Percentiles rank a stretch among this genome's conserved stretches.
Conservation (phyloP, 2,329 filamentous ascomycete genomes). For the Pseudovirgaria hyperparasitica region DNA sequence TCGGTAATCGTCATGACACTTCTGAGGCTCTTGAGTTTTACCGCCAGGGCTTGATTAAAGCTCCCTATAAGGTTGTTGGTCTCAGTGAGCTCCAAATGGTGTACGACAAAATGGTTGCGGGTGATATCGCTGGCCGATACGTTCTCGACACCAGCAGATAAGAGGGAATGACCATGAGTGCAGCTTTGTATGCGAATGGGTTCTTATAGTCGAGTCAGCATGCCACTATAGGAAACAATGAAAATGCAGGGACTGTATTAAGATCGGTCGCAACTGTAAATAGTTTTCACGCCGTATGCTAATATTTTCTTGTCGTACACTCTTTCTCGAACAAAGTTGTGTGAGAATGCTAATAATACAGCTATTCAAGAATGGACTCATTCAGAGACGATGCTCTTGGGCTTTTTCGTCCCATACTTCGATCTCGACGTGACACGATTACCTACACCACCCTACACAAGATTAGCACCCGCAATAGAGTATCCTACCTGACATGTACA, state of each 20-base stretch:
- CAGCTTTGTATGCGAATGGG: not conserved
- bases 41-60: constrained; percentile 68
- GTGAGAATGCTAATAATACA: not conserved
- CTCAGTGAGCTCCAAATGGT: constrained; percentile 68
- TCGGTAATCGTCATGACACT: constrained; percentile 81
- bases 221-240: too few species aligned
- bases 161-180: not conserved
- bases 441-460: constrained; percentile 68
- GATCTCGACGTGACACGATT: constrained; percentile 74
- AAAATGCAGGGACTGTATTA: too few species aligned
- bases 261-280: too few species aligned
- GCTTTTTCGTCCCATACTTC: constrained; percentile 98
- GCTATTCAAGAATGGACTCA: constrained; percentile 11
- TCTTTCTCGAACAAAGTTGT: too few species aligned
- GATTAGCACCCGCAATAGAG: constrained; percentile 10
- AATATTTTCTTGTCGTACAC: too few species aligned
- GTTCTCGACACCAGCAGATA: constrained; percentile 54
- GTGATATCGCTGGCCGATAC: constrained; percentile 64
- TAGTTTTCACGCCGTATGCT: too few species aligned
- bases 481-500: constrained; percentile 23
- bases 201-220: not conserved
- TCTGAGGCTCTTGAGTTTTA: constrained; percentile 88
- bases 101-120: constrained; percentile 56
- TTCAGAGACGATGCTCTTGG: constrained; percentile 78
- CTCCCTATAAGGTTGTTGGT: constrained; percentile 74